These are phyloP conservation scores for Solanum appendiculatum DNA, from an alignment of 257 asterid genomes.

Conservation along the genomic window DNA sequence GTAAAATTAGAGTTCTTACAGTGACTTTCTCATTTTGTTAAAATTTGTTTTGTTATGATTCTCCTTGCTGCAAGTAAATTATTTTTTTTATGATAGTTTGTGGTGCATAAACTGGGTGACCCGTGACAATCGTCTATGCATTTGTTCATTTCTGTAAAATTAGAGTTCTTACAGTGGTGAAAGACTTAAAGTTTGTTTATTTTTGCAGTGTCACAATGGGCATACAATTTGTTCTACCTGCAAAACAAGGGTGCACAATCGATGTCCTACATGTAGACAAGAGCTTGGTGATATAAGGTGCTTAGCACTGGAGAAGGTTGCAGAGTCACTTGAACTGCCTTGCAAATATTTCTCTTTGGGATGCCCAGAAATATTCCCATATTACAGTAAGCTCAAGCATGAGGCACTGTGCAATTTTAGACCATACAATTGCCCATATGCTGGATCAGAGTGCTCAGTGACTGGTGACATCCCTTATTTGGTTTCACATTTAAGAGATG, in stretches of 20 bases:
- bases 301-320: conserved; percentile 84
- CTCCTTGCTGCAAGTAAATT: neutral
- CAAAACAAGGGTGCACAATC: conserved; percentile 71
- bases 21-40: too few relatives aligned
- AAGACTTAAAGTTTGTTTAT: neutral
- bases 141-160: neutral
- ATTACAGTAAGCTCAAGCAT: conserved; percentile 72
- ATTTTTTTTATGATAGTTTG: neutral
- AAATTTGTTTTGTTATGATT: neutral
- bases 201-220: conserved; percentile 77
- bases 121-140: neutral
- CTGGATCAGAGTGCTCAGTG: conserved; percentile 70
- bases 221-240: conserved; percentile 89
- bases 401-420: conserved; percentile 62
- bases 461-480: conserved; percentile 66
- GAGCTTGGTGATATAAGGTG: conserved; percentile 91
- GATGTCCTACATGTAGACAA: conserved; percentile 91
- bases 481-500: conserved; percentile 72
- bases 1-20: neutral
- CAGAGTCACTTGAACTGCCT: conserved; percentile 73
- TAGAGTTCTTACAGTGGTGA: neutral
- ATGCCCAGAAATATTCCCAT: conserved; percentile 74
- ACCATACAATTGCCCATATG: conserved; percentile 68
- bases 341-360: conserved; percentile 73
- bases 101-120: neutral